Evolutionary conservation across 305 asterid genomes (phyloP).

Genomic region (Fraxinus latifolia): DNA sequence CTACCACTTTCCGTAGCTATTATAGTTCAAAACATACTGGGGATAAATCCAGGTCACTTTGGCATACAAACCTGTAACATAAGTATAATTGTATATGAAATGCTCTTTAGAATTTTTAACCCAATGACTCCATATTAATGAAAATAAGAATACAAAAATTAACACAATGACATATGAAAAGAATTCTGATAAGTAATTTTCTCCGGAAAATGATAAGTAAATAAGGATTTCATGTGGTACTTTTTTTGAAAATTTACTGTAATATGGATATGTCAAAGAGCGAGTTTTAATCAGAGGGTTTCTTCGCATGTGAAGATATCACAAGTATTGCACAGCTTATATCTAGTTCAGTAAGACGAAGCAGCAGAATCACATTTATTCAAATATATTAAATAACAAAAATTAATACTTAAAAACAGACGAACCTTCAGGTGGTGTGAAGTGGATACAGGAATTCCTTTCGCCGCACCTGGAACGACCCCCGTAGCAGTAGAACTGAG

Average conservation of each 20-base stretch:
- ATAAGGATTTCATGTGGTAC: background rate
- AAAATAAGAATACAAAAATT: background rate
- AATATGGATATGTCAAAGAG: background rate
- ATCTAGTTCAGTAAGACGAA: background rate
- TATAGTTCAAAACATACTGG: background rate
- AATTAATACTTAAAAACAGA: background rate
- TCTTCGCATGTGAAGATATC: background rate
- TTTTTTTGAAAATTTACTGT: background rate
- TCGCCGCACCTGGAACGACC: conserved; percentile 33
- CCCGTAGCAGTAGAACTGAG: conserved; percentile 24
- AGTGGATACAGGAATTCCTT: conserved; percentile 42
- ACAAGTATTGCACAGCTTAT: background rate
- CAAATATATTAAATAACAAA: background rate
- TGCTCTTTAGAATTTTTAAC: background rate
- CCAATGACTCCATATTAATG: background rate
- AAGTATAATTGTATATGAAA: background rate
- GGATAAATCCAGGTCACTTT: background rate
- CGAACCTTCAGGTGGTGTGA: conserved; percentile 46
- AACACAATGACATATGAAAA: background rate
- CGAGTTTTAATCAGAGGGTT: background rate
- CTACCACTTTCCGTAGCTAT: background rate
- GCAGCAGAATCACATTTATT: background rate
- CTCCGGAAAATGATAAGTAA: background rate
- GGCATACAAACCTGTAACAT: background rate
- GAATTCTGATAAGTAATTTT: background rate